Evolutionary conservation across 2,329 filamentous ascomycete genomes (phyloP), one percentile per base, ranked within the genome.

Genomic region (Pseudogymnoascus pannorum): DNA sequence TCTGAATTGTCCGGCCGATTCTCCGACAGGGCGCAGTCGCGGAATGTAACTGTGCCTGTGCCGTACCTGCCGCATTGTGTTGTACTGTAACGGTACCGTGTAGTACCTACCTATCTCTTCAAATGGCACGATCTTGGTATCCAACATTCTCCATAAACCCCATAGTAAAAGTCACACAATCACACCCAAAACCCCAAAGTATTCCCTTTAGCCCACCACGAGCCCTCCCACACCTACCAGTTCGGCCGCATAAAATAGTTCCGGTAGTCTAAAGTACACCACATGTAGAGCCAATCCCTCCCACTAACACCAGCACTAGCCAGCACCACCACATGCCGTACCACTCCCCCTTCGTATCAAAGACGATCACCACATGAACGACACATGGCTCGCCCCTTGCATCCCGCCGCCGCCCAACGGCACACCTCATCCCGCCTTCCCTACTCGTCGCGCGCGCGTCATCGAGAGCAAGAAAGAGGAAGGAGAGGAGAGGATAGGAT

Each of bases 361-460:
- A 51, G 24, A 2, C 16, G 44, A 51, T 51, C 42, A 51, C 44
- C 44, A 51, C 44, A 51, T 51, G 44, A 51, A 51, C 24, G 24
- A 51, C 44, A 51, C 44, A 51, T 51, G 44, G 44, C 44, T 16
- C 8, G 8, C 42, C 44, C 42, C 44, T 51, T 51, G 44, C 44
- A 51, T 51, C 24, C 22, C 44, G 24, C 44, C 44, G 14, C 22
- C 44, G 24, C 44, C 44, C 44, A 48, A 51, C 44, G 44, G 22
- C 24, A 51, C 44, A 51, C 29, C 14, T 16, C 44, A 9, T 51
- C 44, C 44, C 44, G 44, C 44, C 24, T 51, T 51, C 44, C 44
- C 44, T 51, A 29, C 44, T 51, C 44, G 44, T 26, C 44, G 2
- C 6, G 3, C 29, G 29, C 29, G 16, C 24, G 4, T 5, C n/a